Percentiles rank a stretch among this genome's conserved stretches.
Conservation (phyloP, 2,329 filamentous ascomycete genomes). For the Byssochlamys sp. region DNA sequence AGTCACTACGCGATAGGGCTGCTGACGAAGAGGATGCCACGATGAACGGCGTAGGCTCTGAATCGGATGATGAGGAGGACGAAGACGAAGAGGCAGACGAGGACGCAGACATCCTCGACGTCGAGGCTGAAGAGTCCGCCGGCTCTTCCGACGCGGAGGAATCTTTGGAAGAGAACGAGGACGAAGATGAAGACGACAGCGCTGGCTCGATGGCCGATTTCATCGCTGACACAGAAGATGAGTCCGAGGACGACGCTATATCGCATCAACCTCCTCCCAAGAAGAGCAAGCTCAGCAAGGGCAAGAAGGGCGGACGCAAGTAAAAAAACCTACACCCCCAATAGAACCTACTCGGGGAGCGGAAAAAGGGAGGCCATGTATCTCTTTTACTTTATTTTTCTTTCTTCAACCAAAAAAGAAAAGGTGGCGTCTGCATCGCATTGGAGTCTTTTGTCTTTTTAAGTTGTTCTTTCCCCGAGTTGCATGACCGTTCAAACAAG, state of each 20-base stretch:
- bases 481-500: neutral
- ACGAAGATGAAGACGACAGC: constrained; percentile 55
- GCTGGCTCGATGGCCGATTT: constrained; percentile 40
- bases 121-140: constrained; percentile 35
- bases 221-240: constrained; percentile 39
- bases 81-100: constrained; percentile 37
- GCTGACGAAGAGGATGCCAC: constrained; percentile 35
- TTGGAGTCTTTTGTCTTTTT: neutral
- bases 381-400: constrained; percentile 6
- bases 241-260: constrained; percentile 20
- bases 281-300: constrained; percentile 25
- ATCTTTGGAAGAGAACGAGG: constrained; percentile 51
- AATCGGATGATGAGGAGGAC: constrained; percentile 34
- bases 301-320: constrained; percentile 27
- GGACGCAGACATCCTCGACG: constrained; percentile 34
- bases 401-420: constrained; percentile 1
- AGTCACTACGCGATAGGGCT: constrained; percentile 27
- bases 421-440: neutral
- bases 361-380: neutral
- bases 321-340: constrained; percentile 8
- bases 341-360: neutral
- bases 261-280: constrained; percentile 23
- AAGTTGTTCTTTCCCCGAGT: neutral
- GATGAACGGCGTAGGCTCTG: constrained; percentile 29
- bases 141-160: constrained; percentile 37